Evolutionary conservation across 2,329 filamentous ascomycete genomes (phyloP), one percentile per base, ranked within the genome.

Genomic region (Fusarium sp.): DNA sequence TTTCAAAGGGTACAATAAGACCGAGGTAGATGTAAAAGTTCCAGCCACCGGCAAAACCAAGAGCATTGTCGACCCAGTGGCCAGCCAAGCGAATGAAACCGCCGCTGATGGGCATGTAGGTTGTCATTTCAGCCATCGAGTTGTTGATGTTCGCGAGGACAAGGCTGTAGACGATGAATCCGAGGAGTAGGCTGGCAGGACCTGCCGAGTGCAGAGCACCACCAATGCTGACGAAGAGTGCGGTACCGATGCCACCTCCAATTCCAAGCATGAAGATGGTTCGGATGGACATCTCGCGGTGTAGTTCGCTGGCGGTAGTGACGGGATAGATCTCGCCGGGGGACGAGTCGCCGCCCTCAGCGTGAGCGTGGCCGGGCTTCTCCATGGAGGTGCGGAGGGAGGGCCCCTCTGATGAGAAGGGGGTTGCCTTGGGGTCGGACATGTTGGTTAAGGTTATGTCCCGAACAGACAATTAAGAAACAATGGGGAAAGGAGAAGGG

Each of bases 1-100:
- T 79, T 64, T 81, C 80, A 62, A 81, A 81, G 9, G 80, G 80
- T 16, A 81, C 78, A 23, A 79, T 75, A 41, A 81, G 73, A 39
- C 36, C 36, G 12, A 39, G 12, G 7, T 13, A 7, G 36, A 39
- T 13, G 36, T 6, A 39, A 10, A 13, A 39, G 12, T 39, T 39
- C 36, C 36, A 39, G 36, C 10, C 36, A 12, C 12, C n/a, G 36
- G 36, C 36, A 39, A 39, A 39, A 10, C 36, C n/a, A n/a, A 39
- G 36, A n/a, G 36, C 36, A 10, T 39, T n/a, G 3, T 15, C 36
- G 36, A 39, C 36, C 36, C 36, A 39, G 36, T 13, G n/a, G 7
- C 36, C 36, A 6, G 36, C 36, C 12, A 39, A n/a, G 7, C 36
- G 36, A n/a, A 39, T n/a, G 36, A 39, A 39, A 10, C 12, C 12